phyloP scores from a whole-genome alignment of 2,329 filamentous ascomycete genomes.

The Colletotrichum australisinense region DNA sequence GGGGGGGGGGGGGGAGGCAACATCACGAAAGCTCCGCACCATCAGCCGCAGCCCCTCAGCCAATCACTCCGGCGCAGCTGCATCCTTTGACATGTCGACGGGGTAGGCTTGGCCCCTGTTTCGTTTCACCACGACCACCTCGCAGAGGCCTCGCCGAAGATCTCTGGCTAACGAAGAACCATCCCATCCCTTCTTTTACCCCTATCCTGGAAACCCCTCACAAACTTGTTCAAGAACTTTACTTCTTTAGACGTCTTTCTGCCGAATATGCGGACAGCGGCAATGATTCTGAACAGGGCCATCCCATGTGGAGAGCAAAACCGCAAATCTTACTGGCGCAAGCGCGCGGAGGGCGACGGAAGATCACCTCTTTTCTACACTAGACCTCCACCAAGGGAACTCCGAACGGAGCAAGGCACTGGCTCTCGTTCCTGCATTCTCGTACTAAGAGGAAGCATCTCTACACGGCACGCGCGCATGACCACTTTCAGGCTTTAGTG shows the following conservation, averaged over 20 bases:
- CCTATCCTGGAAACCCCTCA: background rate
- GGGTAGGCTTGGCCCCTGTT: constrained; percentile 33
- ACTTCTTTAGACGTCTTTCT: background rate
- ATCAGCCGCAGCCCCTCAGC: constrained; percentile 30
- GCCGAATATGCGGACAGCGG: background rate
- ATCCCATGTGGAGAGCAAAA: constrained; percentile 11
- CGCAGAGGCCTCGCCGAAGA: constrained; percentile 28
- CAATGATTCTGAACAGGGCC: constrained; percentile 1
- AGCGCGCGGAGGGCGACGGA: constrained; percentile 17
- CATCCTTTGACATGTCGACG: constrained; percentile 27
- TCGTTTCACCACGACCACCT: constrained; percentile 35
- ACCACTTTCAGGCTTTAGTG: background rate
- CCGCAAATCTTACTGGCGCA: constrained; percentile 20
- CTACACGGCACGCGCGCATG: constrained; percentile 14
- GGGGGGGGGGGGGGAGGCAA: background rate
- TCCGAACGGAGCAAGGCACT: background rate
- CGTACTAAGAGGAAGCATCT: background rate
- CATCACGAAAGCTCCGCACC: constrained; percentile 10
- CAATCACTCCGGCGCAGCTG: constrained; percentile 25
- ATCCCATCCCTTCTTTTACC: background rate
- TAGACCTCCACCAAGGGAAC: background rate
- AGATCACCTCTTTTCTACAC: background rate
- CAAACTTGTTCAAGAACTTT: background rate
- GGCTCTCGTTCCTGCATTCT: constrained; percentile 19
- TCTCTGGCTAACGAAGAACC: constrained; percentile 13